These are phyloP conservation scores for Sporothrix brunneoviolacea DNA, from an alignment of 2,329 filamentous ascomycete species.

Conservation along the genomic window DNA sequence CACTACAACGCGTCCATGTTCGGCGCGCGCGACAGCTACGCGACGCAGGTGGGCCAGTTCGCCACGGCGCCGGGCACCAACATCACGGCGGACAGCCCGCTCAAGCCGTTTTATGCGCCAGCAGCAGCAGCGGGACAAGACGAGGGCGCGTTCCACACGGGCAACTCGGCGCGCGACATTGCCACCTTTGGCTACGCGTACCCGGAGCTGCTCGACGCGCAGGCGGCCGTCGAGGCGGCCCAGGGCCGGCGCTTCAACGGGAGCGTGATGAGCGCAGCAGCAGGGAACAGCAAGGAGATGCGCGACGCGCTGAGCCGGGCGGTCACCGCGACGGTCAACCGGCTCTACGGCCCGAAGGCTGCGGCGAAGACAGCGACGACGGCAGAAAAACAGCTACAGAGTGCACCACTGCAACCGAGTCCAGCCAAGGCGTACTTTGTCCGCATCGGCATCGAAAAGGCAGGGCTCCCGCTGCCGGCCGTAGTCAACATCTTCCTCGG, in stretches of 20 bases:
- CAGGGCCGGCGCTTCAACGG: too few species aligned
- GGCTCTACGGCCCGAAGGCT: constrained; percentile 1
- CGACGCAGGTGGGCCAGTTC: constrained; percentile 26
- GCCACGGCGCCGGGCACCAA: constrained; percentile 32
- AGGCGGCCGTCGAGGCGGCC: not conserved
- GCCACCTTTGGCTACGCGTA: constrained; percentile 33
- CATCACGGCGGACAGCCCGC: constrained; percentile 34
- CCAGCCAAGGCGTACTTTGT: not conserved
- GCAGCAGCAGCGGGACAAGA: constrained; percentile 14
- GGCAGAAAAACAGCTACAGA: too few species aligned
- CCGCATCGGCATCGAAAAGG: constrained; percentile 3
- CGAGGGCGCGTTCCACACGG: constrained; percentile 36
- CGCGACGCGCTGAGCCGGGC: not conserved
- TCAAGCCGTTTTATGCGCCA: constrained; percentile 40
- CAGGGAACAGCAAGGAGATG: too few species aligned
- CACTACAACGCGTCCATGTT: constrained; percentile 28
- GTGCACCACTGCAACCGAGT: too few species aligned
- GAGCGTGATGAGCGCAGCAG: too few species aligned
- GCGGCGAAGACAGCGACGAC: not conserved
- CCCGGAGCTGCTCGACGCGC: constrained; percentile 23
- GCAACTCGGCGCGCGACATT: constrained; percentile 23
- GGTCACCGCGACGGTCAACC: constrained; percentile 1
- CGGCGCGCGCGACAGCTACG: constrained; percentile 16
- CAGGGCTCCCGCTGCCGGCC: not conserved
- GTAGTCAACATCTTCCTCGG: not conserved